Conservation (phyloP, 2,329 filamentous ascomycete genomes). For the Claviceps sp. region DNA sequence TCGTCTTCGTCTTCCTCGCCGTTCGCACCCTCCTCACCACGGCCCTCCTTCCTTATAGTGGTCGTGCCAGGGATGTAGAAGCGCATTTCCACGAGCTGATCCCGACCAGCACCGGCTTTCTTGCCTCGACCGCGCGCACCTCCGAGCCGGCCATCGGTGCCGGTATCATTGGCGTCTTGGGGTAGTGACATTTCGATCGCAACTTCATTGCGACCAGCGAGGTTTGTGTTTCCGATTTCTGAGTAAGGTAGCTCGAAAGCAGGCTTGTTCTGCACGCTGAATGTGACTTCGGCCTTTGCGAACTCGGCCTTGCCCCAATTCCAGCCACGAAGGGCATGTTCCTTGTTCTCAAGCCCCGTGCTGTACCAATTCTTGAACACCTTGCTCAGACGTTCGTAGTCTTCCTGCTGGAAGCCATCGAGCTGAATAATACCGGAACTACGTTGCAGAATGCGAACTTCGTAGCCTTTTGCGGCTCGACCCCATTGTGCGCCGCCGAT, state of each 20-base stretch:
- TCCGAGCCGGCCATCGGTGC: constrained; percentile 59
- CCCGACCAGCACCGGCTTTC: constrained; percentile 76
- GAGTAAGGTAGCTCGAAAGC: constrained; percentile 96
- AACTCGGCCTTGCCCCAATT: constrained; percentile 99
- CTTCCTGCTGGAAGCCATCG: constrained; percentile 89
- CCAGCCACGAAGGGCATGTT: constrained; percentile 92
- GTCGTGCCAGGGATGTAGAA: constrained; percentile 95
- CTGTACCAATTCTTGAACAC: constrained; percentile 98
- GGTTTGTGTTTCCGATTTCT: constrained; percentile 93
- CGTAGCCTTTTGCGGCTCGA: constrained; percentile 78
- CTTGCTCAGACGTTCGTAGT: constrained; percentile 80
- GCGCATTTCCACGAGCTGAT: constrained; percentile 95
- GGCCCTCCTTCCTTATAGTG: constrained; percentile 55
- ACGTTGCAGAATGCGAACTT: constrained; percentile 80
- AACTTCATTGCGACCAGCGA: constrained; percentile 95
- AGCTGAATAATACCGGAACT: constrained; percentile 80
- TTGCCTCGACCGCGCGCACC: constrained; percentile 66
- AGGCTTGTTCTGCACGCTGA: constrained; percentile 93
- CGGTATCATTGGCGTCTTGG: constrained; percentile 55
- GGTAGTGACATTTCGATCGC: constrained; percentile 84
- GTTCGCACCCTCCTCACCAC: constrained; percentile 61
- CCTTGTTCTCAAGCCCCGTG: constrained; percentile 78
- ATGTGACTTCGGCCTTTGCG: constrained; percentile 83
- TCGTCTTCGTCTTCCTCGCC: constrained; percentile 41
- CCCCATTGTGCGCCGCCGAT: constrained; percentile 89